Percentiles rank a stretch among this genome's conserved stretches.
phyloP scores from a whole-genome alignment of 192 early-diverging fungal species.

The Linnemannia zychae region DNA sequence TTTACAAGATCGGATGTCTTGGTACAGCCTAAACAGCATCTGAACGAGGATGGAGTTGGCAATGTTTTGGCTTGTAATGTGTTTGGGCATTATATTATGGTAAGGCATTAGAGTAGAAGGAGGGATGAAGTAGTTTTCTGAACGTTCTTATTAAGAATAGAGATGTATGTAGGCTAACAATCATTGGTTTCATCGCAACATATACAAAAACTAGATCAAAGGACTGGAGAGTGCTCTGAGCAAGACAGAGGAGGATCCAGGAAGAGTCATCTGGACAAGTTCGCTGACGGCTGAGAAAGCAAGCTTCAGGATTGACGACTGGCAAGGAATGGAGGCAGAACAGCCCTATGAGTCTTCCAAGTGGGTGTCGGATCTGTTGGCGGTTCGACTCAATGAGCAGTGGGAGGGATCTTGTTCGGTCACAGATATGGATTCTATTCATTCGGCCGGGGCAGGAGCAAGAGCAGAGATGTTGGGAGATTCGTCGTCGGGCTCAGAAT shows the following conservation, averaged over 20 bases:
- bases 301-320: conserved; percentile 57
- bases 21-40: conserved; percentile 59
- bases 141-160: neutral
- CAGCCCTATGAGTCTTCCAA: conserved; percentile 70
- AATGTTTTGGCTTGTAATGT: conserved; percentile 68
- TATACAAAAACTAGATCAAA: conserved; percentile 52
- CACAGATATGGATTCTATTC: neutral
- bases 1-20: conserved; percentile 59
- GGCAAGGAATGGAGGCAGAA: conserved; percentile 60
- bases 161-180: neutral
- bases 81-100: conserved; percentile 73
- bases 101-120: conserved; percentile 18
- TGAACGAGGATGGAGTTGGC: conserved; percentile 65
- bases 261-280: conserved; percentile 69
- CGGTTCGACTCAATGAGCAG: conserved; percentile 54
- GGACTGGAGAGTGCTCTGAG: conserved; percentile 61
- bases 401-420: conserved; percentile 20
- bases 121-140: neutral
- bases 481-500: conserved; percentile 18
- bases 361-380: conserved; percentile 64
- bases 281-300: conserved; percentile 58
- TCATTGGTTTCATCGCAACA: neutral
- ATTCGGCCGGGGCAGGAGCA: neutral
- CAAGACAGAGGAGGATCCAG: conserved; percentile 55
- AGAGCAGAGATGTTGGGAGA: neutral